Base-by-base conservation (phyloP, 164 flowering plant species). In the Tetrastigma voinierianum region DNA sequence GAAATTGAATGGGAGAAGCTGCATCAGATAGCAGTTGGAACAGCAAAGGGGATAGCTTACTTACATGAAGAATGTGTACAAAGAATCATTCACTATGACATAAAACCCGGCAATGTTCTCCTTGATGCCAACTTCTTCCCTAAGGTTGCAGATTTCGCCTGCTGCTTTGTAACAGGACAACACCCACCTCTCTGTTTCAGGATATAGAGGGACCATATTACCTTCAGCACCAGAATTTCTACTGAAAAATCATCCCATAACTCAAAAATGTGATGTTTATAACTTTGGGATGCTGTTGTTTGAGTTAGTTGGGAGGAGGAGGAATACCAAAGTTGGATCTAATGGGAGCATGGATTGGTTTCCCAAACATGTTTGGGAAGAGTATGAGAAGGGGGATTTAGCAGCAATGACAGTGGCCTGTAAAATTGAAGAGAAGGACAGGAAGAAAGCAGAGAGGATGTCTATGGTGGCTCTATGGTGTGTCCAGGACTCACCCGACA, bases 271-370 rank as follows among this genome's bases (percentile, higher is more conserved):
- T 23, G 71, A 68, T 68, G 71, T 61, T 40, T 68, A 60, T 20
- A 68, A 65, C n/a, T 68, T 68, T 45, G 71, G 71, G n/a, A 60
- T 68, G 44, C 44, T 68, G 2, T 47, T 68, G 16, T 68, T 59
- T 43, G 65, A 68, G 24, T 51, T 60, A 1, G 2, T 68, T 1
- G 65, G 49, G 17, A 51, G 59, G 51, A 68, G 71, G 52, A 59
- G 59, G 17, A 51, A 68, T 43, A 16, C 23, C 8, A 64, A 59
- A 15, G 8, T 1, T 6, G 9, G 13, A 12, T 3, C 32, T 13
- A 12, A 45, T 12, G 70, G 48, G 11, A 10, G 46, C 18, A 10
- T 16, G 10, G 24, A 57, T 4, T 67, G 70, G 70, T 32, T 67
- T 2, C 70, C 70, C 1, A 23, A 17, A 23, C 40, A 56, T 23